Base-by-base conservation (phyloP, 1,139 yeast genomes). In the Pichia sp. region DNA sequence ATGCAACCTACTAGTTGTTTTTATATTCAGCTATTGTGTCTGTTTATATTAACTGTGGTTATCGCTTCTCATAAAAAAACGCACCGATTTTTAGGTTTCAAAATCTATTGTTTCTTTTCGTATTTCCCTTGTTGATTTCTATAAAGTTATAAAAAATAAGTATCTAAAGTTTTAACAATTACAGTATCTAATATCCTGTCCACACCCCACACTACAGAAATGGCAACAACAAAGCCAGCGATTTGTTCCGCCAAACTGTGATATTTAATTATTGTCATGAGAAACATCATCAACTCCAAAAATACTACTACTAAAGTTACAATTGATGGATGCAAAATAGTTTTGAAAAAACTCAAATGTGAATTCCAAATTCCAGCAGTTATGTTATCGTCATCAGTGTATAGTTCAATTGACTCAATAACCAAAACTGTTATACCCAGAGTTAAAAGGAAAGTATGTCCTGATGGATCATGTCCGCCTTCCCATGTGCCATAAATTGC, bases 381-480 rank as follows among this genome's bases (percentile, higher is more conserved):
- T 11, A 52, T 24, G 24, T 47, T 51, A 4, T 40, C 42, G 8
- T 48, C 46, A 3, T 35, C 27, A 4, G 46, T 32, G 42, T 48
- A 59, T 25, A 59, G 45, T 8, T 48, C 46, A 9, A 54, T 40
- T n/a, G 80, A 63, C 60, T 90, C 97, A 48, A 79, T 78, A 60
- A 85, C 72, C 54, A 92, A 60, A 51, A 83, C 76, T 56, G 86
- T 66, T 20, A 87, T 77, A 46, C 92, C 76, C 51, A 87, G 82
- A 3, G 86, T 78, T 46, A 92, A 65, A 39, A 92, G 62, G 56
- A 90, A 92, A 0, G 87, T 85, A 61, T 92, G 98, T 0, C 98
- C 98, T 51, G 94, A 83, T 12, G 97, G 96, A 66, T 92, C 98
- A 59, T 87, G 96, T 0, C 98, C 98, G 1, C 96, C 97, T 9